These are phyloP conservation scores for Pyrus hybrid DNA, from an alignment of 331 rosid genomes.

Conservation along the genomic window DNA sequence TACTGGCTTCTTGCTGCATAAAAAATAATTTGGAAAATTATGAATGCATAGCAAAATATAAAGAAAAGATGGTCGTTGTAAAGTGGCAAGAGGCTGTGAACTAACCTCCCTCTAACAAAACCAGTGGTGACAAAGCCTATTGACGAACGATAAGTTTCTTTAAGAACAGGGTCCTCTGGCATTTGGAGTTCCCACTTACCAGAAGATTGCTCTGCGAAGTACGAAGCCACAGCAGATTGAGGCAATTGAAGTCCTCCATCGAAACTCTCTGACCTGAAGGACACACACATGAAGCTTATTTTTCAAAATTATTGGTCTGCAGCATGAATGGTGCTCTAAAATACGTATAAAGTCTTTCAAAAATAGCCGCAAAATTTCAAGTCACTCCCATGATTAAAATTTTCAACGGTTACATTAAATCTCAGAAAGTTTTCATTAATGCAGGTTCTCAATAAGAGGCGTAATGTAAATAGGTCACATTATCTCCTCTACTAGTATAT, in stretches of 20 bases:
- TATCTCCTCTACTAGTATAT: too few species aligned
- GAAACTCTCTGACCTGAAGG: conserved; percentile 41
- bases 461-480: too few species aligned
- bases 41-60: neutral
- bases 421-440: too few species aligned
- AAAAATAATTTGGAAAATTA: neutral
- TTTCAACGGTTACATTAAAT: too few species aligned
- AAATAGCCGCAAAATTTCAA: neutral
- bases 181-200: conserved; percentile 62
- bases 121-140: conserved; percentile 75
- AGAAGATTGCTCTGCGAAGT: conserved; percentile 53
- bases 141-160: conserved; percentile 65
- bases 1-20: conserved; percentile 54
- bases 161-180: conserved; percentile 36
- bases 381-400: too few species aligned
- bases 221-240: conserved; percentile 39
- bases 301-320: neutral
- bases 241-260: conserved; percentile 52
- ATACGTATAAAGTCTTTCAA: neutral
- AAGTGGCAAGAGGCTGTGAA: neutral
- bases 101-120: conserved; percentile 44
- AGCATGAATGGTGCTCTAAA: neutral
- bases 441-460: too few species aligned
- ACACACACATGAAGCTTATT: neutral
- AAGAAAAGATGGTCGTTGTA: neutral